phyloP scores from a whole-genome alignment of 495 filamentous ascomycete species.

The Bacidia gigantensis region DNA sequence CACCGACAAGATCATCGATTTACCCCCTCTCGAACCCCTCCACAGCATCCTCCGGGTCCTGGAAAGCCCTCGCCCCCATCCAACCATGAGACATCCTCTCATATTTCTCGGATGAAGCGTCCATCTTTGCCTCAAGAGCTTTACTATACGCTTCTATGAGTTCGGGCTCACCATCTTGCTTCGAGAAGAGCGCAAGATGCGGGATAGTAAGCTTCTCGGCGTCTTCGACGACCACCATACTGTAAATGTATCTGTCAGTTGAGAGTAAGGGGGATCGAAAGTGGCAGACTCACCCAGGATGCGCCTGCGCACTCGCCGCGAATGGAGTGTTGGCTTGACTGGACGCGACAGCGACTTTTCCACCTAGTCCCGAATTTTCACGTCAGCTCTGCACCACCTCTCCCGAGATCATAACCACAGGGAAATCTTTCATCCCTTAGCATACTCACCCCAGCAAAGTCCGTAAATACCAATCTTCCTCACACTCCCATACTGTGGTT shows the following conservation, averaged over 20 bases:
- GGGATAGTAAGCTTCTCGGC: constrained; percentile 35
- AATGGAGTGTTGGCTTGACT: not conserved
- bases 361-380: constrained; percentile 29
- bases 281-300: not conserved
- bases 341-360: constrained; percentile 19
- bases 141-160: constrained; percentile 16
- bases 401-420: too few relatives aligned
- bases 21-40: not conserved
- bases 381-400: constrained; percentile 20
- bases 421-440: too few relatives aligned
- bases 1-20: not conserved
- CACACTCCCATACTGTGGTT: constrained; percentile 4
- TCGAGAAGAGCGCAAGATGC: constrained; percentile 40
- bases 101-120: constrained; percentile 30
- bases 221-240: constrained; percentile 23
- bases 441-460: too few relatives aligned
- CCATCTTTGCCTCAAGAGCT: constrained; percentile 22
- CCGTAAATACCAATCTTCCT: too few relatives aligned
- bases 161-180: constrained; percentile 34
- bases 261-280: not conserved
- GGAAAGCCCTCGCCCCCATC: constrained; percentile 40
- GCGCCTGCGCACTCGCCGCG: not conserved
- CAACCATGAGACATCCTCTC: constrained; percentile 52
- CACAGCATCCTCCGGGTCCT: not conserved
- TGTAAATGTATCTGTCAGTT: not conserved